phyloP scores from a whole-genome alignment of 352 stramenopile species.

The Aphanomyces invadans region DNA sequence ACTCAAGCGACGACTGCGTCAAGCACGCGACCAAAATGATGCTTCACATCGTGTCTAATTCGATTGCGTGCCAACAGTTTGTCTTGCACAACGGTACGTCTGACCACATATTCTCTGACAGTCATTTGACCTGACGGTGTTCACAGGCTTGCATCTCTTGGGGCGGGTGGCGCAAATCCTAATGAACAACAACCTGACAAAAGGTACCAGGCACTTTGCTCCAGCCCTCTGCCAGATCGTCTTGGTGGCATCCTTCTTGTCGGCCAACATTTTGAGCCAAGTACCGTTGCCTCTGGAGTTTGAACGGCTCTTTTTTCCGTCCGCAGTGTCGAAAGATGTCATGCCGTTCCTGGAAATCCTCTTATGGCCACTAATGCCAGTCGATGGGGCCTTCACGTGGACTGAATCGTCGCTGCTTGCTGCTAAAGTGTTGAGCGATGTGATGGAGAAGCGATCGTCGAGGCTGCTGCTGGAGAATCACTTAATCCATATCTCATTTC shows the following conservation, averaged over 20 bases:
- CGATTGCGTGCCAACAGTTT: constrained; percentile 8
- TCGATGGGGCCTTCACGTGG: neutral
- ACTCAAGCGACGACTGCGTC: constrained; percentile 13
- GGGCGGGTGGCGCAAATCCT: constrained; percentile 2
- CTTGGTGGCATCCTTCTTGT: neutral
- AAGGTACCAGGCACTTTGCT: neutral
- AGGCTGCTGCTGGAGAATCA: constrained; percentile 4
- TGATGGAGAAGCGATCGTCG: neutral
- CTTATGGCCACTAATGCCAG: constrained; percentile 11
- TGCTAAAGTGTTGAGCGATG: neutral
- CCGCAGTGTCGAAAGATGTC: neutral
- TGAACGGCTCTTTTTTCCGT: constrained; percentile 9
- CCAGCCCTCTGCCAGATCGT: constrained; percentile 6
- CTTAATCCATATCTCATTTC: constrained; percentile 12
- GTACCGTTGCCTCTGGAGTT: neutral
- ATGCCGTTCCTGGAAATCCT: constrained; percentile 24
- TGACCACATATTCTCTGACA: neutral
- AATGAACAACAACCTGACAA: neutral
- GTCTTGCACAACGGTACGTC: constrained; percentile 12
- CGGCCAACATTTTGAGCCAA: neutral
- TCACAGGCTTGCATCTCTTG: neutral
- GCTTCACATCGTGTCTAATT: neutral
- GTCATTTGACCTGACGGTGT: neutral
- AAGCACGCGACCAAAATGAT: constrained; percentile 7
- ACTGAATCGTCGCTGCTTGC: constrained; percentile 5